These are phyloP conservation scores for Cladosporium austrohemisphaericum DNA, from an alignment of 2,329 filamentous ascomycete species.

Conservation along the genomic window DNA sequence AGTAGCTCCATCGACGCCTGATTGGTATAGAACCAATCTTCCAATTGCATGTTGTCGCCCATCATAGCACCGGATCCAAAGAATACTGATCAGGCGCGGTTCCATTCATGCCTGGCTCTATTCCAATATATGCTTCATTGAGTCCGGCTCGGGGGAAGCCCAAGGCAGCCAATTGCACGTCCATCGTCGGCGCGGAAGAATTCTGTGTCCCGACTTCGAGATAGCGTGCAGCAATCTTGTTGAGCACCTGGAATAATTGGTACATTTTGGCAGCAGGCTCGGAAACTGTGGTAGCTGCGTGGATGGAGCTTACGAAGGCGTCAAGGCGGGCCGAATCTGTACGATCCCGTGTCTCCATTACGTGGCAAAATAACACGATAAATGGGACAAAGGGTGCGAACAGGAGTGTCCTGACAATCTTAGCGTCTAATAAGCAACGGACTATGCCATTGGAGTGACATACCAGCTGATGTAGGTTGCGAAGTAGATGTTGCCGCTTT, in stretches of 20 bases:
- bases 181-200: too few relatives aligned
- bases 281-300: too few relatives aligned
- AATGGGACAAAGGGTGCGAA: neutral
- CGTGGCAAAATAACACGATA: neutral
- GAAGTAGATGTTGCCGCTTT: neutral
- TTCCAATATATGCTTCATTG: too few relatives aligned
- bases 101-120: too few relatives aligned
- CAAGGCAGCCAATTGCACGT: too few relatives aligned
- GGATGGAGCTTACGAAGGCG: neutral
- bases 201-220: too few relatives aligned
- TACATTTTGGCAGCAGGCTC: too few relatives aligned
- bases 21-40: neutral
- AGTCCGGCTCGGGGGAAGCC: too few relatives aligned
- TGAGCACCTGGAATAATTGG: too few relatives aligned
- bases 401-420: neutral
- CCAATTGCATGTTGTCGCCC: neutral
- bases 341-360: neutral
- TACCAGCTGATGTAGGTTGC: neutral
- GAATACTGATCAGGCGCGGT: too few relatives aligned
- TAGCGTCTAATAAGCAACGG: neutral
- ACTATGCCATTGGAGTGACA: neutral
- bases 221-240: too few relatives aligned
- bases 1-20: neutral
- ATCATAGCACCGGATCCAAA: neutral
- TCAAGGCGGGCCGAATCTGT: neutral